phyloP scores from a whole-genome alignment of 2,329 filamentous ascomycete species.

The Fusarium compactum region DNA sequence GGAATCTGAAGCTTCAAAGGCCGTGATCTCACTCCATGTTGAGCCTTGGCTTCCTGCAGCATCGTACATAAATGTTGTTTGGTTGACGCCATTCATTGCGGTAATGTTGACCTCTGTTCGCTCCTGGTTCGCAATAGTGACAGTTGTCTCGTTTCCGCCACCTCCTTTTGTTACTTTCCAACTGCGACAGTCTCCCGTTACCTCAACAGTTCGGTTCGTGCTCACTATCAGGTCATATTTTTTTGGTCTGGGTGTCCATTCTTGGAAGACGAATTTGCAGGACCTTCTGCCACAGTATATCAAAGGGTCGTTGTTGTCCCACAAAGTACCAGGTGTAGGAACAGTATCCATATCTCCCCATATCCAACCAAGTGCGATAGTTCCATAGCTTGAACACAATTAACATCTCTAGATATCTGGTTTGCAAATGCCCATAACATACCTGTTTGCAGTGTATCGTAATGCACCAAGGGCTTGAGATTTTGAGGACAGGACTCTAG shows the following conservation, averaged over 20 bases:
- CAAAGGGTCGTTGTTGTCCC: constrained; percentile 47
- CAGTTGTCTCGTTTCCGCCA: constrained; percentile 26
- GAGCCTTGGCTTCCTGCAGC: constrained; percentile 7
- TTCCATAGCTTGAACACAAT: constrained; percentile 52
- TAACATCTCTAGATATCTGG: neutral
- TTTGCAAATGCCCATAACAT: neutral
- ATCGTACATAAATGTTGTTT: constrained; percentile 43
- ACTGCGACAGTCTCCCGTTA: constrained; percentile 25
- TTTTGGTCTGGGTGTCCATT: constrained; percentile 36
- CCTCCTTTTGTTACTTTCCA: constrained; percentile 38
- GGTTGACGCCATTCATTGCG: constrained; percentile 25
- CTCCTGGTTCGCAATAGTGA: constrained; percentile 22
- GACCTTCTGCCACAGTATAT: constrained; percentile 50
- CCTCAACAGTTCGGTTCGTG: constrained; percentile 34
- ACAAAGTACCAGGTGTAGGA: constrained; percentile 50
- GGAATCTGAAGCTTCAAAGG: constrained; percentile 38
- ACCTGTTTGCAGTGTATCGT: constrained; percentile 59
- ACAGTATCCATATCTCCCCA: constrained; percentile 31
- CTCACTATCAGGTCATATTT: constrained; percentile 30
- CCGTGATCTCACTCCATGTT: constrained; percentile 39
- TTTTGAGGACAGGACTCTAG: constrained; percentile 44
- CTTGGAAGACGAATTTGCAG: constrained; percentile 56
- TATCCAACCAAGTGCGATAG: constrained; percentile 50
- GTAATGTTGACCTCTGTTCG: constrained; percentile 22
- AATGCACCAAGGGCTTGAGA: constrained; percentile 49